Conservation (phyloP, 2,329 filamentous ascomycete genomes). For the Alternaria consortialis region DNA sequence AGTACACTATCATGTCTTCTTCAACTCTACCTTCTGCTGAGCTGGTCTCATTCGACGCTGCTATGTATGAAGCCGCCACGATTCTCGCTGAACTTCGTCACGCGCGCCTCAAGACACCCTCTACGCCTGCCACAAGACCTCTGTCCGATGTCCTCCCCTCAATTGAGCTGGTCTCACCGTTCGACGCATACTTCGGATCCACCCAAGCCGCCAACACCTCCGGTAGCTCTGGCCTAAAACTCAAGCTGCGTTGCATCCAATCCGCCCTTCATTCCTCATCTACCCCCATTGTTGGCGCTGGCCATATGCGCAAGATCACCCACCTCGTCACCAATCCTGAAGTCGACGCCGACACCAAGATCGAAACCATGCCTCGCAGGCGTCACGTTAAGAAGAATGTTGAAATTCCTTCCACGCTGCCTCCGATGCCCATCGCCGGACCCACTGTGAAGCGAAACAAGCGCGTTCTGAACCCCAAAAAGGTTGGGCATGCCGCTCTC, state of each 20-base stretch:
- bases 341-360: conserved; percentile 24
- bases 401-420: not conserved
- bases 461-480: conserved; percentile 31
- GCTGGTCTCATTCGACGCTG: not conserved
- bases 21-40: not conserved
- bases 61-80: not conserved
- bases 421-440: not conserved
- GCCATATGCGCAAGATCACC: conserved; percentile 6
- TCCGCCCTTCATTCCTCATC: conserved; percentile 5
- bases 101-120: not conserved
- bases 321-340: not conserved
- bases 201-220: not conserved
- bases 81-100: not conserved
- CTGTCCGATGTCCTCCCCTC: not conserved
- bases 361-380: conserved; percentile 18
- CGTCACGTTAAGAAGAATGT: not conserved
- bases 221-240: conserved; percentile 14
- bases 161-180: not conserved
- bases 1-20: not conserved
- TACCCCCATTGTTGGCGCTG: not conserved
- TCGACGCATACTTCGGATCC: not conserved
- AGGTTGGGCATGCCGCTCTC: conserved; percentile 29
- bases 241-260: conserved; percentile 22
- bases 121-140: not conserved
- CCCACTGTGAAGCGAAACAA: conserved; percentile 30